Percentiles rank a stretch among this genome's conserved stretches.
phyloP scores from a whole-genome alignment of 2,329 filamentous ascomycete genomes.

The Lecanicillium sp. region DNA sequence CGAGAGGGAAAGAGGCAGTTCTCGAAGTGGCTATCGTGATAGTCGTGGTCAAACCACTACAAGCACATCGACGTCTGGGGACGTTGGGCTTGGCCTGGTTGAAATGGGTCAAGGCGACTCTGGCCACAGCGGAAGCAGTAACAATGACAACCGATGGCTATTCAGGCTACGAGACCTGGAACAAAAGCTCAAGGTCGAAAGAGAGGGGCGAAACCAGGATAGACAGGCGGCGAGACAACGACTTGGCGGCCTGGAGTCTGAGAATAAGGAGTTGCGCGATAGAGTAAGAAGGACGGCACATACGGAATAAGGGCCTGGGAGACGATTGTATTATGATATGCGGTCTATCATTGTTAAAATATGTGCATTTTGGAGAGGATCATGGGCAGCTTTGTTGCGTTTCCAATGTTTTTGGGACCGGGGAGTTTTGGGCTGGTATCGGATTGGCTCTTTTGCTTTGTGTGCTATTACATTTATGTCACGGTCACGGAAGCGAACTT shows the following conservation, averaged over 20 bases:
- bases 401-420: too few relatives aligned
- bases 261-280: conserved; percentile 62
- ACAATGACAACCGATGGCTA: conserved; percentile 68
- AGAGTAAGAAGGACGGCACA: conserved; percentile 39
- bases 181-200: conserved; percentile 77
- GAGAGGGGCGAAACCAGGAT: conserved; percentile 79
- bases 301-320: background rate
- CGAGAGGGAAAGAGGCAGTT: conserved; percentile 33
- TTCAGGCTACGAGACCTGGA: conserved; percentile 82
- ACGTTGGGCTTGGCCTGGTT: conserved; percentile 5
- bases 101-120: conserved; percentile 13
- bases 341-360: background rate
- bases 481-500: too few relatives aligned
- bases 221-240: conserved; percentile 74
- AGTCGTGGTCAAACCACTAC: conserved; percentile 17
- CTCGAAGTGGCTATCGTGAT: conserved; percentile 13
- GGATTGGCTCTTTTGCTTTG: too few relatives aligned
- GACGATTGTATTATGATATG: background rate
- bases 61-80: conserved; percentile 6
- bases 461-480: too few relatives aligned
- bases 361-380: background rate
- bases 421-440: too few relatives aligned
- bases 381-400: background rate
- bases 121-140: conserved; percentile 12
- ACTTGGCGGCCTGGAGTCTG: conserved; percentile 64